Conservation (phyloP, 202 grass and related monocot genomes). For the Setaria italica region DNA sequence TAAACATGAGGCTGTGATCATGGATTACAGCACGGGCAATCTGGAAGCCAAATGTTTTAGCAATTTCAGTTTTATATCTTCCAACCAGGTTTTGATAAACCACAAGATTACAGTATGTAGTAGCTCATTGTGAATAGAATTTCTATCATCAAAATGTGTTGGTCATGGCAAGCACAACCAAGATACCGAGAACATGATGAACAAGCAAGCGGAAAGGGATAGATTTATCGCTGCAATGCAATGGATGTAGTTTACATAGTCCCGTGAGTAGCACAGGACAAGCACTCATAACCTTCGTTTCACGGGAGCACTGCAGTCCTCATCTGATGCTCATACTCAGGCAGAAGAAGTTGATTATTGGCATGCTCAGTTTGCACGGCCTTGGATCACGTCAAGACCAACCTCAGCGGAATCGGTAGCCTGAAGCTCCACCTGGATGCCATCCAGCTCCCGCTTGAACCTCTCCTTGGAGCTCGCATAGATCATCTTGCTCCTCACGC, state of each 20-base stretch:
- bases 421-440: constrained; percentile 82
- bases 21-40: too few relatives aligned
- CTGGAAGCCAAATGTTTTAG: too few relatives aligned
- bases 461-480: constrained; percentile 85
- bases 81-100: neutral
- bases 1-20: too few relatives aligned
- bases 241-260: constrained; percentile 25
- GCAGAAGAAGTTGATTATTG: neutral
- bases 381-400: constrained; percentile 69
- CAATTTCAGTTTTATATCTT: neutral
- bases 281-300: constrained; percentile 36
- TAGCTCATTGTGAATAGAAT: neutral
- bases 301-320: constrained; percentile 27
- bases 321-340: constrained; percentile 21
- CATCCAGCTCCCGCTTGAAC: constrained; percentile 85
- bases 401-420: constrained; percentile 72
- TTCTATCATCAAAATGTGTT: neutral
- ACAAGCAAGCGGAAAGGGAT: neutral
- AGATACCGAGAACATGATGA: neutral
- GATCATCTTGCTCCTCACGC: constrained; percentile 84
- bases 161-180: neutral
- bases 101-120: neutral
- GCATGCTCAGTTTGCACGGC: constrained; percentile 58
- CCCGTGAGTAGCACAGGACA: constrained; percentile 29
- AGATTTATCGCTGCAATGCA: constrained; percentile 16